These are phyloP conservation scores for Cystobasidium sp. DNA, from an alignment of 1,284 basidiomycete species.

Conservation along the genomic window DNA sequence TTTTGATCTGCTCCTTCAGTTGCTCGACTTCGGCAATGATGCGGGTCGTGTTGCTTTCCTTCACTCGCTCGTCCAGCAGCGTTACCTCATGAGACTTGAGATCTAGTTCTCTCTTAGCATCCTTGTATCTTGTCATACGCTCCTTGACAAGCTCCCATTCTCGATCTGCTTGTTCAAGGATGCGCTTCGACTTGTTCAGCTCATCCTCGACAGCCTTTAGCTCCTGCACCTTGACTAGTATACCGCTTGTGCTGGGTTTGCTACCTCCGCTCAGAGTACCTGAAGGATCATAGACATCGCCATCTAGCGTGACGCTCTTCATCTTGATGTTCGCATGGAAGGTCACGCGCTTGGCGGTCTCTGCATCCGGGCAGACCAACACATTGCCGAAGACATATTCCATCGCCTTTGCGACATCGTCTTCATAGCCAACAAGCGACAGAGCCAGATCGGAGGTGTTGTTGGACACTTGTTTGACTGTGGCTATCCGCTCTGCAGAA, in stretches of 20 bases:
- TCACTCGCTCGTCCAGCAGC: constrained; percentile 82
- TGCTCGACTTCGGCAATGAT: constrained; percentile 79
- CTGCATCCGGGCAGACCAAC: constrained; percentile 86
- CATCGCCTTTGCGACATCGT: constrained; percentile 86
- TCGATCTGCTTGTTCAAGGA: constrained; percentile 65
- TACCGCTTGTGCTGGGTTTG: constrained; percentile 74
- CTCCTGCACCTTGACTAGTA: constrained; percentile 84
- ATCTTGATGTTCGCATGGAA: constrained; percentile 75
- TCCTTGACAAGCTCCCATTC: constrained; percentile 66
- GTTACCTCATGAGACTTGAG: constrained; percentile 85
- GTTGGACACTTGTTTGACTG: constrained; percentile 75
- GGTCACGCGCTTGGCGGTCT: constrained; percentile 85
- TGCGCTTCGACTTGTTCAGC: constrained; percentile 62
- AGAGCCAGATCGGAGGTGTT: constrained; percentile 85
- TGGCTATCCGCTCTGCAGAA: constrained; percentile 70
- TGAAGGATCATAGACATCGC: constrained; percentile 95
- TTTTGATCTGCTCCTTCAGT: constrained; percentile 69
- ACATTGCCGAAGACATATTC: constrained; percentile 92
- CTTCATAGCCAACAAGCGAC: constrained; percentile 81
- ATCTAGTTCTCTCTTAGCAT: constrained; percentile 73
- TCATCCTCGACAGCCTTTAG: constrained; percentile 68
- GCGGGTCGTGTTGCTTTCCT: constrained; percentile 83
- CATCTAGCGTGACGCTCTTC: constrained; percentile 88
- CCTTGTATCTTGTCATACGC: constrained; percentile 72
- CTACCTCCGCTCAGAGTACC: constrained; percentile 93